Conservation (phyloP, 2,329 filamentous ascomycete genomes). For the Xylaria sp. region DNA sequence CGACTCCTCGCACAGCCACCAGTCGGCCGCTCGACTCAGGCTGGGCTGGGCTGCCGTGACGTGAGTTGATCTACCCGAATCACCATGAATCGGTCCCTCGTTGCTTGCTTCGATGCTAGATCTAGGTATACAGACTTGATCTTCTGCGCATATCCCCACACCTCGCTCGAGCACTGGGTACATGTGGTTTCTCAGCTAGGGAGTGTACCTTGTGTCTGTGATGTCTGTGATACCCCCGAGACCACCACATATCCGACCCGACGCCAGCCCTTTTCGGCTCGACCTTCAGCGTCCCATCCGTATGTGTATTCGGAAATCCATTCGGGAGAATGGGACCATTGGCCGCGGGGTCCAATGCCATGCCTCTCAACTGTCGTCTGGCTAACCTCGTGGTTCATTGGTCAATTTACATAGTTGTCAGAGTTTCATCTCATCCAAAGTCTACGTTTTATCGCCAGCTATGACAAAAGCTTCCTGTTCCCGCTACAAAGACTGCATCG, state of each 20-base stretch:
- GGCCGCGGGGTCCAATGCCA: not conserved
- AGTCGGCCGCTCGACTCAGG: not conserved
- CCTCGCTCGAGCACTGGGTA: not conserved
- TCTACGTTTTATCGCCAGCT: constrained; percentile 1
- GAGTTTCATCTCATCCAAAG: not conserved
- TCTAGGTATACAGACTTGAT: not conserved
- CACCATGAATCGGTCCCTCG: not conserved
- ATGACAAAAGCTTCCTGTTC: not conserved
- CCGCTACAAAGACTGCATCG: not conserved
- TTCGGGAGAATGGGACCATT: constrained; percentile 6
- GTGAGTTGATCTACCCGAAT: constrained; percentile 9
- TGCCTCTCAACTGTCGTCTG: not conserved
- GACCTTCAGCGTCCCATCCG: constrained; percentile 8
- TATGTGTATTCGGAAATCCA: constrained; percentile 3
- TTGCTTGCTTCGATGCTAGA: not conserved
- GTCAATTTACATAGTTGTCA: constrained; percentile 3
- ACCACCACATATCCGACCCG: constrained; percentile 11
- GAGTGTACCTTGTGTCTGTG: not conserved
- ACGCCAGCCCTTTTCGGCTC: constrained; percentile 12
- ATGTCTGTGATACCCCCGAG: constrained; percentile 9
- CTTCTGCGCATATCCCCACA: constrained; percentile 7
- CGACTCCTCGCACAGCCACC: constrained; percentile 16
- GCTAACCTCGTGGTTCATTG: constrained; percentile 7
- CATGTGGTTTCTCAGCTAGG: too few relatives aligned
- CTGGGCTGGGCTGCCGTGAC: not conserved